Base-by-base conservation (phyloP, 139 green algal species). In the Yamagishiella unicocca region DNA sequence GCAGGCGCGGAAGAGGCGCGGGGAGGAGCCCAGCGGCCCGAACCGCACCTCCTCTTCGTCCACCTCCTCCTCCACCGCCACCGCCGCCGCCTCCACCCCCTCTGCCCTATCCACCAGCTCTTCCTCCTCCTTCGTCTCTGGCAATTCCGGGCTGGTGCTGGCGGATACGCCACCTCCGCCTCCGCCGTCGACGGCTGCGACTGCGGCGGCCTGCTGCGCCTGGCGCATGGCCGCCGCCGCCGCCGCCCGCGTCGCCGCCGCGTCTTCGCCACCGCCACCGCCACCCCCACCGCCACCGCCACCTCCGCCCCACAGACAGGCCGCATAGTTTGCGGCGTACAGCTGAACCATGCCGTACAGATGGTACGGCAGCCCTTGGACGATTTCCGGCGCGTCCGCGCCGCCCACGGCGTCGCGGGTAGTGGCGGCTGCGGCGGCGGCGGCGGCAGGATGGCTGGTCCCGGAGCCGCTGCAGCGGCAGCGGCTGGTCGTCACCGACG, bases 301-400 rank as follows among this genome's bases (percentile, higher is more conserved):
- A 50, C 2, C 75, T 9, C 75, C 50, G 21, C 2, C 76, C 25
- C 24, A 4, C 4, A 75, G 19, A 42, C 79, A 66, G 24, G 22
- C 42, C 17, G 62, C 58, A 38, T 84, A 84, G 79, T 85, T 85
- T 2, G 79, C 79, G 24, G 27, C 35, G 62, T 76, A 85, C 58
- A 85, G 79, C 62, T 75, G 62, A 2, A 67, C 31, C n/a, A 85
- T 42, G 42, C 79, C 62, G 79, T 73, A 85, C 79, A 76, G 3
- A 19, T 85, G 58, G 62, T 85, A 85, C 40, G 79, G 62, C 79
- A 29, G 70, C 24, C 17, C 45, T 29, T 74, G 66, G 10, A 74
- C 6, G 21, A 46, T 35, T 7, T 46, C n/a, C 31, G 31, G 33
- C 31, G 22, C 17, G 9, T 42, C 37, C 22, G 4, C 33, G 33